Base-by-base conservation (phyloP, 352 stramenopile species). In the Aphanomyces stellatus region DNA sequence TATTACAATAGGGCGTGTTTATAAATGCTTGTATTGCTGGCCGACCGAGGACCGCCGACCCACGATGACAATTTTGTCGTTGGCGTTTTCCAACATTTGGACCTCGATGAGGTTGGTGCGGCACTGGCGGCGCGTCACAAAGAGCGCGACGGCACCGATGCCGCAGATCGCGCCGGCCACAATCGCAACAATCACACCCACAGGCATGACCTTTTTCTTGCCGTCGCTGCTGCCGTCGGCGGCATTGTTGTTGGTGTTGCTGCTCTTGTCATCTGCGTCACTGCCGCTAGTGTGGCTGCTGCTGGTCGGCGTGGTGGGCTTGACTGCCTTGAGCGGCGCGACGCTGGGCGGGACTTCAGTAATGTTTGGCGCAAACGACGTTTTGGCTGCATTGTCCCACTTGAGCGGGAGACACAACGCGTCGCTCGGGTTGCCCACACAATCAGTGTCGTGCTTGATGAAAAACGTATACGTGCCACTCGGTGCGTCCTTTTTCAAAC, bases 361-460 rank as follows among this genome's bases (percentile, higher is more conserved):
- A 19, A 10, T 28, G 24, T 53, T 53, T 2, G 46, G 46, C 19
- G 13, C 13, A 10, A n/a, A 60, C 11, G 5, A 35, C 35, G 30
- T 31, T 31, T 34, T 62, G 46, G 10, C 46, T 10, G 49, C 17
- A 24, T 57, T 57, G 49, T 33, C 25, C 25, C 25, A 64, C 10
- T 64, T 13, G 22, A 64, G 37, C 1, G 35, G 6, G 24, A 51
- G 3, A 34, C 55, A 64, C 15, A 64, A 24, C 0, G 55, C 7
- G 19, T 37, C 31, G 25, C 24, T 43, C 31, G 34, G 17, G 0
- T 34, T 51, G 10, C 31, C 76, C 25, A 87, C 61, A 69, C 87
- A 95, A 63, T 93, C 81, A 4, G 76, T 85, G 4, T 90, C 75
- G 3, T 83, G 78, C 42, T 85, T 88, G 56, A 91, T 69, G 3